Percentiles rank a stretch among this genome's conserved stretches.
Conservation (phyloP, 75 land plant genomes). For the Cupressus sempervirens region DNA sequence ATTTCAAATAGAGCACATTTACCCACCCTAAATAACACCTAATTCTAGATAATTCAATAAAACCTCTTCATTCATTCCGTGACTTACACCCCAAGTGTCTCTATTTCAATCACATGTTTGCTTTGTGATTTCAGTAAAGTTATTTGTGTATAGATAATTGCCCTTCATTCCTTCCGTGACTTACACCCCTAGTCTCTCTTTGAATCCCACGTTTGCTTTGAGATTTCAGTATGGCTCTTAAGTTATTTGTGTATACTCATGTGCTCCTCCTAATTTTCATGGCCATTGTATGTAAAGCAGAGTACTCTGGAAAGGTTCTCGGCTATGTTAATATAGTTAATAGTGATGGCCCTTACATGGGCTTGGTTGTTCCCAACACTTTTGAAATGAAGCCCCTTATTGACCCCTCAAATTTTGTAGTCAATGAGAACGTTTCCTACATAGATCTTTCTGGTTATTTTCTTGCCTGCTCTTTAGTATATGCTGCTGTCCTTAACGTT, state of each 20-base stretch:
- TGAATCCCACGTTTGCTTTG: background rate
- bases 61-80: too few species aligned
- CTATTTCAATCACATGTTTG: too few species aligned
- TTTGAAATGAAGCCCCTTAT: conserved; percentile 52
- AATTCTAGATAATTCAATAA: too few species aligned
- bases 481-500: too few species aligned
- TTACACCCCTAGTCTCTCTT: background rate
- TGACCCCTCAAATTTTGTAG: conserved; percentile 23
- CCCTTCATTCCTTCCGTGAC: too few species aligned
- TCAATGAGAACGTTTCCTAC: conserved; percentile 13
- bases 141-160: too few species aligned
- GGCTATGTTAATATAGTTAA: conserved; percentile 16
- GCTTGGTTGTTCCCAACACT: conserved; percentile 40
- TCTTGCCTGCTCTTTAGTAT: background rate
- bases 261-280: background rate
- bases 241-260: background rate
- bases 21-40: too few species aligned
- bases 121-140: too few species aligned
- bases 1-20: too few species aligned
- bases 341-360: conserved; percentile 35
- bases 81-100: too few species aligned
- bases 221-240: too few species aligned
- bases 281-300: background rate
- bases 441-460: conserved; percentile 40
- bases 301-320: background rate